Conservation (phyloP, 441 rosid species). For the Melastoma candidum region DNA sequence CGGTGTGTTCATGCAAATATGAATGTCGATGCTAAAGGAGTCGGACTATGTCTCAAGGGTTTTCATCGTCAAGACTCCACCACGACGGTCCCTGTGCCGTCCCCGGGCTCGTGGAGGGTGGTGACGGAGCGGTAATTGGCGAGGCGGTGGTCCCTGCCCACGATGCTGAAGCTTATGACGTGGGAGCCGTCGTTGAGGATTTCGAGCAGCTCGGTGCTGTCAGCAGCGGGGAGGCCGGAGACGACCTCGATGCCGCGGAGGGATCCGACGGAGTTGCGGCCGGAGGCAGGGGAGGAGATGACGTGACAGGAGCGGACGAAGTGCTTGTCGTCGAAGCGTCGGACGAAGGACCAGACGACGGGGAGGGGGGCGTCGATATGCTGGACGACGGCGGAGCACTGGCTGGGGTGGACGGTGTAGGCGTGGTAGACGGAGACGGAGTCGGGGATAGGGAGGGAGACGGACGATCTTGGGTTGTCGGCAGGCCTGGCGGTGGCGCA, state of each 20-base stretch:
- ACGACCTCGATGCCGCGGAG: conserved; percentile 53
- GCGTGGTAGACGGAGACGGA: conserved; percentile 36
- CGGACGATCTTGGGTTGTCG: conserved; percentile 29
- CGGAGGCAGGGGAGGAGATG: conserved; percentile 18
- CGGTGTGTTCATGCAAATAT: too few relatives aligned
- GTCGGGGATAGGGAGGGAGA: conserved; percentile 29
- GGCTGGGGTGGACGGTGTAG: conserved; percentile 40
- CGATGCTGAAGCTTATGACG: conserved; percentile 62
- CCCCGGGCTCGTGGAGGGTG: conserved; percentile 39
- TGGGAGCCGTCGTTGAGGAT: conserved; percentile 52
- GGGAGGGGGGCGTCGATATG: conserved; percentile 51
- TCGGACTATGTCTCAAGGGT: too few relatives aligned
- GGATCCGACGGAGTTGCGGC: conserved; percentile 47
- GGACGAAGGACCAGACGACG: conserved; percentile 61
- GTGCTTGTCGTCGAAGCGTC: conserved; percentile 60
- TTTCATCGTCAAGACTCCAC: conserved; percentile 32
- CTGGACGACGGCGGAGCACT: conserved; percentile 56
- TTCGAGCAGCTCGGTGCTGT: conserved; percentile 54
- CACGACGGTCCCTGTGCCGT: conserved; percentile 28
- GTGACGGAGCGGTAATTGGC: conserved; percentile 62
- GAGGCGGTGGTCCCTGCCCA: conserved; percentile 58
- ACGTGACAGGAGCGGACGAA: conserved; percentile 59
- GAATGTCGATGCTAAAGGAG: too few relatives aligned
- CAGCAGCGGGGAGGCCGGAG: conserved; percentile 53
- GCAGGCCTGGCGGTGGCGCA: conserved; percentile 34